These are phyloP conservation scores for Rubus idaeus DNA, from an alignment of 306 rosid genomes.

Conservation along the genomic window DNA sequence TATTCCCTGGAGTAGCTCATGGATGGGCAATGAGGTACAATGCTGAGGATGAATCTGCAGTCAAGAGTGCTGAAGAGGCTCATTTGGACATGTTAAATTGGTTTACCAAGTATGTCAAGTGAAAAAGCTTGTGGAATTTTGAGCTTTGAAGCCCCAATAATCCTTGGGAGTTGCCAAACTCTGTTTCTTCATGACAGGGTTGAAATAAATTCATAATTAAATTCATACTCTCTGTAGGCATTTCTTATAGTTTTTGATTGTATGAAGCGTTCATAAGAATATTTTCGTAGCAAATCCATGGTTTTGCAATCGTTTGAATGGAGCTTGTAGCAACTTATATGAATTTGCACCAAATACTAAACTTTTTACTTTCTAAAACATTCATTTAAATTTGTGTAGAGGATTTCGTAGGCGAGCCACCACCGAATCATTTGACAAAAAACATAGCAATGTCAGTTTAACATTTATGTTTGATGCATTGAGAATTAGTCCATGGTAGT, in stretches of 20 bases:
- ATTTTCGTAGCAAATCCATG: no score
- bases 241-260: neutral
- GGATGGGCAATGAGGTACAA: conserved; percentile 59
- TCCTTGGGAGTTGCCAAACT: neutral
- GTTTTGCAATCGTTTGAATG: no score
- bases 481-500: no score
- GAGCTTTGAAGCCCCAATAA: neutral
- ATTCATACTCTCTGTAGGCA: neutral
- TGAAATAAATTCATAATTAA: neutral
- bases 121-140: neutral
- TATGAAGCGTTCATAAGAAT: neutral
- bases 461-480: no score
- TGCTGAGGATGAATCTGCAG: conserved; percentile 46
- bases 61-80: conserved; percentile 60
- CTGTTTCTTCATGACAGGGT: neutral
- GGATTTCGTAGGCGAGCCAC: no score
- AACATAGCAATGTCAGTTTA: no score
- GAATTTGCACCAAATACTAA: no score
- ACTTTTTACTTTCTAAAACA: no score
- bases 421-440: no score
- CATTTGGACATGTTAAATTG: conserved; percentile 61
- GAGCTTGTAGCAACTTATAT: no score
- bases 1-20: conserved; percentile 54
- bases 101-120: conserved; percentile 54
- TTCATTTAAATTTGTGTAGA: no score